Conservation (phyloP, 2,329 filamentous ascomycete species). For the Chalaropsis thielavioides region DNA sequence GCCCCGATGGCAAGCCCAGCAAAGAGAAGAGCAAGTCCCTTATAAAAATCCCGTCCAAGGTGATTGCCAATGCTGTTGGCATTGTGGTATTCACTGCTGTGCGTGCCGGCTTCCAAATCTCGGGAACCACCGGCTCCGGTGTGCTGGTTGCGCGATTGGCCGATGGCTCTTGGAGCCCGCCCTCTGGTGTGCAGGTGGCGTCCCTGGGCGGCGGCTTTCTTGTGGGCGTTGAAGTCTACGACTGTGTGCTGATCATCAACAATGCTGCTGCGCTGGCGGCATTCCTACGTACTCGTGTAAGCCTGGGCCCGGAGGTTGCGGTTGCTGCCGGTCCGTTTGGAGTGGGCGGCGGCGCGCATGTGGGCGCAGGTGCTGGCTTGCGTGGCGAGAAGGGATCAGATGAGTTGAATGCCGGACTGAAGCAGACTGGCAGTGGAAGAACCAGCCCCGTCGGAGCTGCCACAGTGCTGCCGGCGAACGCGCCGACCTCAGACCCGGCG, state of each 20-base stretch:
- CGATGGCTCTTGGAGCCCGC: conserved; percentile 62
- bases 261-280: conserved; percentile 58
- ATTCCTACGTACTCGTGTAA: conserved; percentile 61
- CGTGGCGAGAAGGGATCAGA: conserved; percentile 7
- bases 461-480: background rate
- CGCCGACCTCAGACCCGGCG: background rate
- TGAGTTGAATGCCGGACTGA: conserved; percentile 5
- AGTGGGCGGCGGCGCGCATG: conserved; percentile 60
- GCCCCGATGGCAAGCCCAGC: conserved; percentile 23
- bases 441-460: background rate
- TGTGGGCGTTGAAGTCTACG: conserved; percentile 73
- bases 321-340: conserved; percentile 57
- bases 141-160: conserved; percentile 46
- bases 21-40: conserved; percentile 33
- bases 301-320: conserved; percentile 63
- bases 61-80: conserved; percentile 51
- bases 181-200: conserved; percentile 69
- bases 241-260: conserved; percentile 80
- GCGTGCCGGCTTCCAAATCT: conserved; percentile 50
- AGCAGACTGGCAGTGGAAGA: background rate
- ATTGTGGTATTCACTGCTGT: conserved; percentile 60
- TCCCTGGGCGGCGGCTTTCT: conserved; percentile 68
- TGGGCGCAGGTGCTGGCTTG: conserved; percentile 21
- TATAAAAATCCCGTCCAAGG: conserved; percentile 41
- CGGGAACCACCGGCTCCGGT: conserved; percentile 52